These are phyloP conservation scores for Mortierella sp. DNA, from an alignment of 371 early-diverging fungal species.

Conservation along the genomic window DNA sequence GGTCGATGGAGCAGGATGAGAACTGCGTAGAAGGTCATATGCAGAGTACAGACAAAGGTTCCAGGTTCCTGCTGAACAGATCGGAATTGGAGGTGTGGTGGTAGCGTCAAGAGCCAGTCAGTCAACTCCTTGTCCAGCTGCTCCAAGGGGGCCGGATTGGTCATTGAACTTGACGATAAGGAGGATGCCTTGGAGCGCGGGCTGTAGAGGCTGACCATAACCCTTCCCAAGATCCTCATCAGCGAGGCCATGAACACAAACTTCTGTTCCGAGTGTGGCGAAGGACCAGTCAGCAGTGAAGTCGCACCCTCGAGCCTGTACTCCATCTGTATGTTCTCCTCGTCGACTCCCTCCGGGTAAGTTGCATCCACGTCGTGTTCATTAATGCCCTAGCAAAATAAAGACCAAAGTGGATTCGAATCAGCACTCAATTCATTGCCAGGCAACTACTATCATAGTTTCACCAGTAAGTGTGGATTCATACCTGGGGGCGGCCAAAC, in stretches of 20 bases:
- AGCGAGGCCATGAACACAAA: constrained; percentile 44
- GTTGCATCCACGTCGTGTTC: constrained; percentile 52
- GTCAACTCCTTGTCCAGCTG: constrained; percentile 56
- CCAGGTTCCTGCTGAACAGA: constrained; percentile 53
- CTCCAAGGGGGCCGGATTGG: constrained; percentile 56
- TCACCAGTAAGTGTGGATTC: background rate
- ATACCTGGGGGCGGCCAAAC: constrained; percentile 58
- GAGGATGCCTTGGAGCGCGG: constrained; percentile 50
- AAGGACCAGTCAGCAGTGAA: constrained; percentile 34
- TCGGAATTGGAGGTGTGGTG: constrained; percentile 52
- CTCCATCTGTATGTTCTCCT: constrained; percentile 33
- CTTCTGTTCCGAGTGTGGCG: constrained; percentile 39
- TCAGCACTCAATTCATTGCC: background rate
- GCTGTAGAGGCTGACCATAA: constrained; percentile 54
- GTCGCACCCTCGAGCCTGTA: constrained; percentile 37
- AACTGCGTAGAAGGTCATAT: constrained; percentile 67
- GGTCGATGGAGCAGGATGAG: constrained; percentile 70
- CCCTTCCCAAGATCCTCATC: constrained; percentile 49
- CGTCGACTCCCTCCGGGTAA: constrained; percentile 50
- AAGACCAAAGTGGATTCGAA: constrained; percentile 44
- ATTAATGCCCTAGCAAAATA: constrained; percentile 49
- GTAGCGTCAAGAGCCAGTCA: constrained; percentile 52
- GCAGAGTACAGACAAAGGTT: constrained; percentile 61
- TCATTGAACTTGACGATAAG: constrained; percentile 45
- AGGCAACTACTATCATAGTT: background rate